Conservation (phyloP, 306 rosid species). For the Vicia sativa region DNA sequence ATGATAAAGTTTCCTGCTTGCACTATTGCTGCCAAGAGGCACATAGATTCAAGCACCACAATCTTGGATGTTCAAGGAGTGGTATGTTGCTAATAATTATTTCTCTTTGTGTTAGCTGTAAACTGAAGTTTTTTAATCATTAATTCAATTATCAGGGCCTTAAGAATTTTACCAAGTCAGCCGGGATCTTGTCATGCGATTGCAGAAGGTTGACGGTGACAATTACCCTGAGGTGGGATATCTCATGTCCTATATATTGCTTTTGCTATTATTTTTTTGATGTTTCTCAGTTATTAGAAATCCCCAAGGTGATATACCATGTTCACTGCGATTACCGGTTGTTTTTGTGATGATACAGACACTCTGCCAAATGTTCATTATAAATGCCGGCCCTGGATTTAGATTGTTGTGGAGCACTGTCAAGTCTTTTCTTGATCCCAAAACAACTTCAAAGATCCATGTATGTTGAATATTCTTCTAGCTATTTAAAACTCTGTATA, state of each 20-base stretch:
- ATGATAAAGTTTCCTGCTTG: slow-evolving; percentile 97
- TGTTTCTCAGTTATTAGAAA: slow-evolving; percentile 22
- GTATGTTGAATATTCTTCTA: slow-evolving; percentile 50
- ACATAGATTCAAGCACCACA: slow-evolving; percentile 95
- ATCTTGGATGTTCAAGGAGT: slow-evolving; percentile 98
- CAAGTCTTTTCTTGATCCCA: slow-evolving; percentile 91
- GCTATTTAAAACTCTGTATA: slow-evolving; percentile 25
- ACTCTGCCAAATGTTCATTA: slow-evolving; percentile 90
- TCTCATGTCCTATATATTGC: not conserved
- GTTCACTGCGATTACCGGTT: slow-evolving; percentile 11
- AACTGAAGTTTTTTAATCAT: slow-evolving; percentile 11
- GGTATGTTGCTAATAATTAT: slow-evolving; percentile 56
- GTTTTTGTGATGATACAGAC: slow-evolving; percentile 57
- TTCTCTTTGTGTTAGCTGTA: slow-evolving; percentile 12
- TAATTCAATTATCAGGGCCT: slow-evolving; percentile 61
- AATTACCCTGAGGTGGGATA: slow-evolving; percentile 91
- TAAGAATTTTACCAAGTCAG: slow-evolving; percentile 92
- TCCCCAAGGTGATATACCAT: slow-evolving; percentile 22
- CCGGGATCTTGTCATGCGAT: slow-evolving; percentile 80
- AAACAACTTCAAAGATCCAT: slow-evolving; percentile 94
- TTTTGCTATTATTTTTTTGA: slow-evolving; percentile 14
- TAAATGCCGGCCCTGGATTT: slow-evolving; percentile 97
- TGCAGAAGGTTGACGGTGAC: slow-evolving; percentile 94
- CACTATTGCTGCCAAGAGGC: slow-evolving; percentile 95
- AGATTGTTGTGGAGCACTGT: slow-evolving; percentile 90